Evolutionary conservation across 106 monocot species (phyloP).

Genomic region (Dioscorea zingiberensis): DNA sequence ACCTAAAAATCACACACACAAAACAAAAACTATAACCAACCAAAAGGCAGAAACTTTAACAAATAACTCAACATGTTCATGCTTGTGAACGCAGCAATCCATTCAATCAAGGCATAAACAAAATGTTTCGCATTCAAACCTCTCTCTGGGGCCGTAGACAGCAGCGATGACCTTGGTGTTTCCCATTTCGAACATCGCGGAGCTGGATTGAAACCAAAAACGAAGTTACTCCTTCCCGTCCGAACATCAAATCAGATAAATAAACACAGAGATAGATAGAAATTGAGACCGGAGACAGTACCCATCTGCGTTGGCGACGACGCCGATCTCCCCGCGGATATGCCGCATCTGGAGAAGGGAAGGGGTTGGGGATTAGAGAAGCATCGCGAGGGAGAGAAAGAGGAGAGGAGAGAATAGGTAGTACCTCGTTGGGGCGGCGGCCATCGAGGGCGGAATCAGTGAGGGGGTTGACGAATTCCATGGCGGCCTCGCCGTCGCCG

Average conservation of each 20-base stretch:
- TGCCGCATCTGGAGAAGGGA: constrained; percentile 72
- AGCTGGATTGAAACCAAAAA: constrained; percentile 39
- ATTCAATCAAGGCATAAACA: too few relatives aligned
- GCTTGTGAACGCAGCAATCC: too few relatives aligned
- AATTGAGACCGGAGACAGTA: constrained; percentile 15
- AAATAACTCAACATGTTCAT: too few relatives aligned
- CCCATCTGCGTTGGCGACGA: constrained; percentile 77
- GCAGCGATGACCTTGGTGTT: constrained; percentile 96
- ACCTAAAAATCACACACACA: constrained; percentile 49
- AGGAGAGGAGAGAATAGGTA: background rate
- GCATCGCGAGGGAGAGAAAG: background rate
- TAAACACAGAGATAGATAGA: background rate
- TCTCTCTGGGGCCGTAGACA: constrained; percentile 91
- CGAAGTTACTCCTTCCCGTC: background rate
- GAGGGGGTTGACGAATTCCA: constrained; percentile 83
- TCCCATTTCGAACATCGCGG: constrained; percentile 93
- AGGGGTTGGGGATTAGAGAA: background rate
- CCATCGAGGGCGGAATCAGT: constrained; percentile 80
- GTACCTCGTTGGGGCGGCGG: constrained; percentile 77
- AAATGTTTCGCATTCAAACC: constrained; percentile 21
- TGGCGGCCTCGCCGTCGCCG: constrained; percentile 1
- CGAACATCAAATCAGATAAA: background rate
- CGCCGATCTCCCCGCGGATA: constrained; percentile 72
- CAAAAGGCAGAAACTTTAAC: too few relatives aligned
- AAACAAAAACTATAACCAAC: background rate